Base-by-base conservation (phyloP, 306 rosid species). In the Ormosia semicastrata region DNA sequence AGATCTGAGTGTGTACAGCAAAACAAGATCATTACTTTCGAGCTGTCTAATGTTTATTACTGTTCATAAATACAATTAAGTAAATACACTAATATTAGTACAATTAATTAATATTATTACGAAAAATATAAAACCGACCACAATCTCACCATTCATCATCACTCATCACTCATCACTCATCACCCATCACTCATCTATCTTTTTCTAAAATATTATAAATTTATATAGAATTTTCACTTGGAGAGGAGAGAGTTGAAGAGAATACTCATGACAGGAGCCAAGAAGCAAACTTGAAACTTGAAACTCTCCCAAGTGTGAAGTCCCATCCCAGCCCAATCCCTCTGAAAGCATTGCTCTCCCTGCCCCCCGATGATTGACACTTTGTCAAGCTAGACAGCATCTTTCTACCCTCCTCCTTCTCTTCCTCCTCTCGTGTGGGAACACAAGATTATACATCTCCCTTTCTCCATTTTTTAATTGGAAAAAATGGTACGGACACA, bases 161-260 rank as follows among this genome's bases (percentile, higher is more conserved):
- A 24, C 62, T 77, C 83, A 81, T 82, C 83, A 54, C 65, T 40
- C n/a, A n/a, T n/a, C n/a, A n/a, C n/a, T n/a, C n/a, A n/a, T n/a
- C n/a, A n/a, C n/a, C n/a, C n/a, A n/a, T 71, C n/a, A n/a, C 24
- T 24, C 24, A 56, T 63, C 75, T 33, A 79, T 65, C 85, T 66
- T 36, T 78, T 47, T 65, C 24, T 24, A 24, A 71, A 77, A 77
- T 80, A 80, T 47, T 71, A 59, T 70, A 44, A 30, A 43, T 56
- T 56, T 10, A 44, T 49, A 50, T 60, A 84, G 41, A 32, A 6
- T 57, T 58, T 36, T 73, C 82, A 78, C 41, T 72, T 17, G 63
- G 32, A 8, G 43, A 24, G 24, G 32, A 76, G 54, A 60, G 70
- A 30, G 33, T 44, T 43, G 54, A 7, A 41, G 67, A 71, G 66